These are phyloP conservation scores for Boletus vinaceobasis DNA, from an alignment of 768 basidiomycete species.

Conservation along the genomic window DNA sequence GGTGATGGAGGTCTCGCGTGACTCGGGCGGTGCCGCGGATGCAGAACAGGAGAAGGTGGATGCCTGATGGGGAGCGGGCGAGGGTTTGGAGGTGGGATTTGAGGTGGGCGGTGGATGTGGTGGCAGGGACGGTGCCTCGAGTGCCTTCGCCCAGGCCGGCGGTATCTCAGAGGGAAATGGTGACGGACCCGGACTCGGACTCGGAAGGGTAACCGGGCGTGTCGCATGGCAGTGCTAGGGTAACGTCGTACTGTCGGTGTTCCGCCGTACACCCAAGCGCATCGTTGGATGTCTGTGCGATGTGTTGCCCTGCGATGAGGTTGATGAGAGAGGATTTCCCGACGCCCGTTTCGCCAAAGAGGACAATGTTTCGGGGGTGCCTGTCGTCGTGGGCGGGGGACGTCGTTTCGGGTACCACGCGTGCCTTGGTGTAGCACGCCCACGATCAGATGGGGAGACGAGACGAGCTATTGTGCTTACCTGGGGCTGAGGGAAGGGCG, in stretches of 20 bases:
- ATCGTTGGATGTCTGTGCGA: neutral
- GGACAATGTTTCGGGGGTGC: neutral
- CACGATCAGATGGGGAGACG: neutral
- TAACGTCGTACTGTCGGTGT: neutral
- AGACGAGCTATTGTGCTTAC: neutral
- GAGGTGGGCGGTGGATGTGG: neutral
- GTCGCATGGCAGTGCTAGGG: neutral
- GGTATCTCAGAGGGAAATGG: slow-evolving; percentile 1
- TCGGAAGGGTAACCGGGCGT: neutral
- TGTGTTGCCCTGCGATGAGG: neutral
- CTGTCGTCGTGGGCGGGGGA: neutral
- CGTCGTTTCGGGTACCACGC: neutral
- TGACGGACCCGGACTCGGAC: neutral
- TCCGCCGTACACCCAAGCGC: neutral
- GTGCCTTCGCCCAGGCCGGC: slow-evolving; percentile 3
- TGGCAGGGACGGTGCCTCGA: neutral
- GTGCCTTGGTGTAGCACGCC: neutral
- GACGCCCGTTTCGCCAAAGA: neutral
- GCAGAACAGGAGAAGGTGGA: slow-evolving; percentile 1
- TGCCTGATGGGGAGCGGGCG: neutral
- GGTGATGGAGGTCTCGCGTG: neutral
- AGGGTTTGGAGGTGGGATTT: neutral
- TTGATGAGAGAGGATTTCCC: slow-evolving; percentile 3
- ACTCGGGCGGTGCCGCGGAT: slow-evolving; percentile 1
- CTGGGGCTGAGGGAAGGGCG: neutral